Conservation (phyloP, 164 flowering plant genomes). For the Tetracentron sinense region DNA sequence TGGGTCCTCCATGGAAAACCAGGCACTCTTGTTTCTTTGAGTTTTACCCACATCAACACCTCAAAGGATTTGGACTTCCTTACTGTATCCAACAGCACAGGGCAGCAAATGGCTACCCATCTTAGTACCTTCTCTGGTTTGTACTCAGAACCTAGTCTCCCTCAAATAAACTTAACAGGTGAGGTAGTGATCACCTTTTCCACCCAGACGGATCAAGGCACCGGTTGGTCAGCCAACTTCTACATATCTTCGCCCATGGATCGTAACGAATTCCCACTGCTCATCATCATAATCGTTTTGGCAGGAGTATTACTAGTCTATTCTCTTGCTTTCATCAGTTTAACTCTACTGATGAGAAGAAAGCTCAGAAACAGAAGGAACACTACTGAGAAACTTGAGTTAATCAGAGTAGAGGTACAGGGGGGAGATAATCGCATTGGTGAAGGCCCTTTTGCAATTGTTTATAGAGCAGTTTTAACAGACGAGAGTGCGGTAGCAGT, state of each 20-base stretch:
- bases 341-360: background rate
- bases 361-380: background rate
- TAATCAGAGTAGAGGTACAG: background rate
- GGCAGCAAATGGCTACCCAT: slow-evolving; percentile 2
- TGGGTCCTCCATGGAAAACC: slow-evolving; percentile 19
- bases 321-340: slow-evolving; percentile 7
- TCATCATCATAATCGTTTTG: slow-evolving; percentile 3
- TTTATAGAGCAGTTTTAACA: slow-evolving; percentile 11
- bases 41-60: slow-evolving; percentile 14
- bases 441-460: slow-evolving; percentile 12
- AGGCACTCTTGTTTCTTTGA: slow-evolving; percentile 14
- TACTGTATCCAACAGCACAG: slow-evolving; percentile 7
- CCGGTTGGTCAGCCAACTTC: slow-evolving; percentile 17
- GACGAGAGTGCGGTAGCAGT: slow-evolving; percentile 9
- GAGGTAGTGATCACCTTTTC: slow-evolving; percentile 6
- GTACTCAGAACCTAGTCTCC: slow-evolving; percentile 9
- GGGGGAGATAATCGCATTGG: slow-evolving; percentile 10
- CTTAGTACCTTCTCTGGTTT: slow-evolving; percentile 14
- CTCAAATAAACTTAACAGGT: slow-evolving; percentile 17
- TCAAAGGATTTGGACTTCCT: slow-evolving; percentile 18
- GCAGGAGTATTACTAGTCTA: background rate
- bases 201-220: slow-evolving; percentile 17
- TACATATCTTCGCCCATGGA: slow-evolving; percentile 14
- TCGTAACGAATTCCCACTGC: background rate
- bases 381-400: background rate